A percentile compares a stretch with the other conserved stretches of the same genome.
These are phyloP conservation scores for Syzygium aqueum DNA, from an alignment of 345 rosid species.

Conservation along the genomic window DNA sequence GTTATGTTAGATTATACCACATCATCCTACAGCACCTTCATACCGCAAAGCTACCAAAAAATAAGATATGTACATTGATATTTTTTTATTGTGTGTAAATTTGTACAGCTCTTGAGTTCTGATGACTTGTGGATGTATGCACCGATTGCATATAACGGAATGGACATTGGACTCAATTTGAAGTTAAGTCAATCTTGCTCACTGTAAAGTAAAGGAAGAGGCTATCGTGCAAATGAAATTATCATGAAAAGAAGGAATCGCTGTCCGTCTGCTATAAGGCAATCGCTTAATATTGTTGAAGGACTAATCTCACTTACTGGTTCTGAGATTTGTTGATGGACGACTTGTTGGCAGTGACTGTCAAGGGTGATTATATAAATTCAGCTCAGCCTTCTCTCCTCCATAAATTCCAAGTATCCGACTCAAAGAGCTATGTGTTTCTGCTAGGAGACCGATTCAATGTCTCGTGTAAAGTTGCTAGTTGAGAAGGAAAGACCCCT, in stretches of 20 bases:
- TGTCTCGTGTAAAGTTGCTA: not conserved
- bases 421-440: not conserved
- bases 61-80: not conserved
- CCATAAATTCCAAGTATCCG: not conserved
- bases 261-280: not conserved
- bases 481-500: not conserved
- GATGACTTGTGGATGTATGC: slow-evolving; percentile 93
- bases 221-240: not conserved
- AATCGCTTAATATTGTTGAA: not conserved
- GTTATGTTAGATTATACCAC: not conserved
- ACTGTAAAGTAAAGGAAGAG: slow-evolving; percentile 1
- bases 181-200: slow-evolving; percentile 19
- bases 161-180: slow-evolving; percentile 57
- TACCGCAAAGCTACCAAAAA: not conserved
- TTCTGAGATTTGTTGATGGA: not conserved
- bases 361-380: not conserved
- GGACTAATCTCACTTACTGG: not conserved
- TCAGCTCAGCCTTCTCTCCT: not conserved
- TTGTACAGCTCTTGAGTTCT: slow-evolving; percentile 66
- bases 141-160: slow-evolving; percentile 82
- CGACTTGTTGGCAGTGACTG: not conserved
- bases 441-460: not conserved
- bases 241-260: not conserved
- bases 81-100: not conserved
- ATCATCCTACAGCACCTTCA: not conserved